phyloP scores from a whole-genome alignment of 345 rosid genomes.

The Rubroshorea leprosula region DNA sequence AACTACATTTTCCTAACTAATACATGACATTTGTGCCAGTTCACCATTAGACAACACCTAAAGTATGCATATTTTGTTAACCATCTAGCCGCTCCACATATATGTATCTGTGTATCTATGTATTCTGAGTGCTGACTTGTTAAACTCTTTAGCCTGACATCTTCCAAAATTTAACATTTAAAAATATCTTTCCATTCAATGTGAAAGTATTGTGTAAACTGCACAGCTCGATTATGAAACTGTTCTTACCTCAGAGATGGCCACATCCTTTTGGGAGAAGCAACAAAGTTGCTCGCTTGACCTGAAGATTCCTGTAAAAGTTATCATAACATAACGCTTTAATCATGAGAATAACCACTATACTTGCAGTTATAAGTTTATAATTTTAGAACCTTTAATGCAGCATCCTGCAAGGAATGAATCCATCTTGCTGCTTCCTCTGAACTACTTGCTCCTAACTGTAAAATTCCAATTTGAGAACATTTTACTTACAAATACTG shows the following conservation, averaged over 20 bases:
- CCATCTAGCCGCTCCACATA: too few species aligned
- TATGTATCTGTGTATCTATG: too few species aligned
- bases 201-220: background rate
- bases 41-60: too few species aligned
- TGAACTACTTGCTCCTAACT: constrained; percentile 94
- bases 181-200: too few species aligned
- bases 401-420: constrained; percentile 53
- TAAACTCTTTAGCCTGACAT: too few species aligned
- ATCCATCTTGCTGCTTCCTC: constrained; percentile 97
- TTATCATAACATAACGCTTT: constrained; percentile 11
- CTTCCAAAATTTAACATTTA: too few species aligned
- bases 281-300: constrained; percentile 42
- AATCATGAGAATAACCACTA: constrained; percentile 2
- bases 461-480: constrained; percentile 9
- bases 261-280: constrained; percentile 52
- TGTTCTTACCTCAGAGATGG: constrained; percentile 39
- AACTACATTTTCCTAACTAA: too few species aligned
- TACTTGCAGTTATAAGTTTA: background rate
- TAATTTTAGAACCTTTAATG: constrained; percentile 50
- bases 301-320: constrained; percentile 39
- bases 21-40: too few species aligned
- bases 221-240: background rate
- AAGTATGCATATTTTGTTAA: too few species aligned
- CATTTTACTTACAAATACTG: background rate
- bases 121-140: too few species aligned